Conservation (phyloP, 2,329 filamentous ascomycete species). For the Samsoniella hepiali region DNA sequence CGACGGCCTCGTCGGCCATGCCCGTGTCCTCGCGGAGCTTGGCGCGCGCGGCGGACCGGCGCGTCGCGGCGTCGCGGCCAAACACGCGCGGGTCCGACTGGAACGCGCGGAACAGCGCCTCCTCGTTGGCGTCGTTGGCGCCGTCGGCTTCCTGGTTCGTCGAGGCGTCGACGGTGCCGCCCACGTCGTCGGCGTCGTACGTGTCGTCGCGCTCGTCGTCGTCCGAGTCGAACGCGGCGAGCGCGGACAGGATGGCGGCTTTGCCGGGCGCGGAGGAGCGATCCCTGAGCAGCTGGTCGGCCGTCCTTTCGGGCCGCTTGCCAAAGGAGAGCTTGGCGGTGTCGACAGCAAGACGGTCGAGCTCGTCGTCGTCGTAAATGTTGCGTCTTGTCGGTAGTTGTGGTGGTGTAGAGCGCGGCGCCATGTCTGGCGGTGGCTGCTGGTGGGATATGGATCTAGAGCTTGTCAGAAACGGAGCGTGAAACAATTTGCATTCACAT, state of each 20-base stretch:
- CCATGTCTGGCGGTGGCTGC: conserved; percentile 39
- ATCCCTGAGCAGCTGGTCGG: conserved; percentile 69
- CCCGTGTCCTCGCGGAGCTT: conserved; percentile 71
- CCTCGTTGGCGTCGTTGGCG: conserved; percentile 57
- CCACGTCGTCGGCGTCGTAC: conserved; percentile 89
- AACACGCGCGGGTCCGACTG: conserved; percentile 64
- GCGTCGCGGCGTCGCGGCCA: conserved; percentile 65
- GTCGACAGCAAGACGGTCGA: conserved; percentile 67
- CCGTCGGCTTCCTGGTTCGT: conserved; percentile 51
- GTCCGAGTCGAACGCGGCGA: conserved; percentile 86
- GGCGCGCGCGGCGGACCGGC: conserved; percentile 59
- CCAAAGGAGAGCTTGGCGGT: conserved; percentile 73
- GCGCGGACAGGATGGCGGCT: conserved; percentile 81
- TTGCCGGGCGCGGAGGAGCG: conserved; percentile 66
- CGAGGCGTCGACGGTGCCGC: conserved; percentile 74
- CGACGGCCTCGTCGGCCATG: conserved; percentile 90
- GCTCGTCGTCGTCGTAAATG: conserved; percentile 75
- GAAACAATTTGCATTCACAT: conserved; percentile 22
- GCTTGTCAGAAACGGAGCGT: conserved; percentile 2
- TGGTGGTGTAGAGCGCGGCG: conserved; percentile 58
- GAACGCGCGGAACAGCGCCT: conserved; percentile 70
- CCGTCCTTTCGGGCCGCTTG: conserved; percentile 61
- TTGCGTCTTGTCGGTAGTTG: conserved; percentile 62
- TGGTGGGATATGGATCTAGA: conserved; percentile 29
- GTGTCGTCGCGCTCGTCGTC: conserved; percentile 97